phyloP scores from a whole-genome alignment of 257 asterid species.

The Capsicum chinense region DNA sequence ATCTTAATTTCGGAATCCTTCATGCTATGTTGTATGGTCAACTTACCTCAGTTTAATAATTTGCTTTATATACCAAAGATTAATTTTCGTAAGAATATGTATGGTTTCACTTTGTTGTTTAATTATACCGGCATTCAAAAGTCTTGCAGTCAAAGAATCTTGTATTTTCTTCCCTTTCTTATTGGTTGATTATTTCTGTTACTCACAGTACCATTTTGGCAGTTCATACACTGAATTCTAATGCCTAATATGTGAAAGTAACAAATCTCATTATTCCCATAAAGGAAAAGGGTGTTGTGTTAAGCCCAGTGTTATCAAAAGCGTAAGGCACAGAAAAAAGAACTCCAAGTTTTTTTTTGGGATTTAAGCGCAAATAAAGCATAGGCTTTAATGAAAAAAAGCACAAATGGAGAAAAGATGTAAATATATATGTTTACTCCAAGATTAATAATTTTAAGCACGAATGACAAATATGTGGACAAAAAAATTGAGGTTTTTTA shows the following conservation, averaged over 20 bases:
- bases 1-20: not conserved
- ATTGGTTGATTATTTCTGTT: conserved; percentile 2
- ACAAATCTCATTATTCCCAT: not conserved
- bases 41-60: conserved; percentile 31
- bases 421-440: too few species aligned
- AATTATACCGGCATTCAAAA: not conserved
- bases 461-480: too few species aligned
- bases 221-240: not conserved
- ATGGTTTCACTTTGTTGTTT: conserved; percentile 17
- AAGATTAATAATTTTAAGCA: too few species aligned
- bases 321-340: too few species aligned
- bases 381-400: too few species aligned
- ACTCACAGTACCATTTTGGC: not conserved
- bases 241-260: conserved; percentile 1
- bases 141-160: not conserved
- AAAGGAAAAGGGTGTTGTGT: not conserved
- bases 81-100: not conserved
- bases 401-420: too few species aligned
- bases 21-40: conserved; percentile 25
- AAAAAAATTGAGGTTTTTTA: too few species aligned
- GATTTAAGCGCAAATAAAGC: too few species aligned
- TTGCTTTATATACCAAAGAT: conserved; percentile 21
- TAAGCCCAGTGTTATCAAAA: not conserved
- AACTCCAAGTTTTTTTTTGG: too few species aligned
- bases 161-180: not conserved